Evolutionary conservation across 805 yeast genomes (phyloP).

Genomic region (Candida silvicultrix): DNA sequence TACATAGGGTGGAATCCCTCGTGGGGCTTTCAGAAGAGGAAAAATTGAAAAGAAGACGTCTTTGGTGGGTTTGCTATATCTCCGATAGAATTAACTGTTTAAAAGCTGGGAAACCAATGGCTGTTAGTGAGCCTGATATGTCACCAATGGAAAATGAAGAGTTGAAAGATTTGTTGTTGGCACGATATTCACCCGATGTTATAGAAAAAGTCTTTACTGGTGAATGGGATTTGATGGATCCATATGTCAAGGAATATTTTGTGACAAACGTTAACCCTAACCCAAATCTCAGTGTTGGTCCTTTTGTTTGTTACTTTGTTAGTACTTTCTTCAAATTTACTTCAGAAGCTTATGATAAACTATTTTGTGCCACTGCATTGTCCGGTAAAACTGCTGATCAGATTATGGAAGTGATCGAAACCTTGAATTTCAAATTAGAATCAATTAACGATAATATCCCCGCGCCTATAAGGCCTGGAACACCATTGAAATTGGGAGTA

Average conservation of each 20-base stretch:
- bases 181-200: not conserved
- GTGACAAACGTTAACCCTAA: slow-evolving; percentile 4
- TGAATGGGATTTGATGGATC: not conserved
- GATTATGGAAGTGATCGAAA: slow-evolving; percentile 12
- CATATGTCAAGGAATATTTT: not conserved
- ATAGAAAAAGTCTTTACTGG: not conserved
- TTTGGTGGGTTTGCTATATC: slow-evolving; percentile 47
- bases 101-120: slow-evolving; percentile 43
- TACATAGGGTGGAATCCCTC: slow-evolving; percentile 43
- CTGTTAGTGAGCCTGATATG: slow-evolving; percentile 35
- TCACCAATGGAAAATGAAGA: slow-evolving; percentile 16
- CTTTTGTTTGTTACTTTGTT: slow-evolving; percentile 7
- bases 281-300: not conserved
- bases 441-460: slow-evolving; percentile 7
- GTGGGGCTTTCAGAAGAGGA: slow-evolving; percentile 31
- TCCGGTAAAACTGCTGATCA: slow-evolving; percentile 11
- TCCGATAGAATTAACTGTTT: slow-evolving; percentile 39
- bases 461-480: slow-evolving; percentile 8
- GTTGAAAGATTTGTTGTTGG: slow-evolving; percentile 1
- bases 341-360: slow-evolving; percentile 10
- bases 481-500: not conserved
- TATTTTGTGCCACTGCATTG: slow-evolving; percentile 16
- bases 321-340: slow-evolving; percentile 7
- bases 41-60: slow-evolving; percentile 26
- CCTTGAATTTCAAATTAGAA: slow-evolving; percentile 12